Percentiles rank a stretch among this genome's conserved stretches.
These are phyloP conservation scores for Ogataea siamensis DNA, from an alignment of 805 yeast genomes.

Conservation along the genomic window DNA sequence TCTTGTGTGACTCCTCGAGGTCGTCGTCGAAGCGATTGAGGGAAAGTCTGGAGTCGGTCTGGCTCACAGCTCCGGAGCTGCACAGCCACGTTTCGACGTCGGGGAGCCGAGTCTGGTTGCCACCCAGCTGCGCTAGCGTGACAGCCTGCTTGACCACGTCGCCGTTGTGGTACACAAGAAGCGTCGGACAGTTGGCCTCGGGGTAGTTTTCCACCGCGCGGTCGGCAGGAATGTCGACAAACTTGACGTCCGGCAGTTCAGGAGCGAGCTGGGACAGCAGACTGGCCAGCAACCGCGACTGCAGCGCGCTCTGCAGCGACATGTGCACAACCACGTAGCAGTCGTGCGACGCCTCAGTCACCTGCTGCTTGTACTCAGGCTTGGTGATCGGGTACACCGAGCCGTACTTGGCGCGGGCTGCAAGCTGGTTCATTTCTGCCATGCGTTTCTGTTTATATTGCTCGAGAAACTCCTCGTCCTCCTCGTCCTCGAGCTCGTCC, in stretches of 20 bases:
- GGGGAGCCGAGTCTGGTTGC: constrained; percentile 63
- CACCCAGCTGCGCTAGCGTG: constrained; percentile 80
- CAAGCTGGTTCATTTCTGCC: constrained; percentile 64
- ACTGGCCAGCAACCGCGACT: constrained; percentile 67
- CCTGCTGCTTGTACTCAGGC: constrained; percentile 83
- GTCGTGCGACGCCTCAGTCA: constrained; percentile 74
- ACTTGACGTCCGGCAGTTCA: constrained; percentile 77
- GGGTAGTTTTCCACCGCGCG: constrained; percentile 95
- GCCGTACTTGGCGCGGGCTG: constrained; percentile 62
- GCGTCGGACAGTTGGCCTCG: constrained; percentile 84
- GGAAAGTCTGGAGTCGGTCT: constrained; percentile 62
- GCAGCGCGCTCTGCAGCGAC: constrained; percentile 63
- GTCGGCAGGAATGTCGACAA: constrained; percentile 86
- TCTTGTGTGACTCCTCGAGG: constrained; percentile 48
- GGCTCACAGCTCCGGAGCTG: constrained; percentile 60
- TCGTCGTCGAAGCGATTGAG: constrained; percentile 56
- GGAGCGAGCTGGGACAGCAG: constrained; percentile 58
- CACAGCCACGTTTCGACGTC: constrained; percentile 79
- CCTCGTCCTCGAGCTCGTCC: constrained; percentile 87
- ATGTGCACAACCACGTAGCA: constrained; percentile 74
- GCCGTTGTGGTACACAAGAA: constrained; percentile 75
- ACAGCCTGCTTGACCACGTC: constrained; percentile 78
- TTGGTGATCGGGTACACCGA: constrained; percentile 74
- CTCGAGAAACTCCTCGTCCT: constrained; percentile 85
- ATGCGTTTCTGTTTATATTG: constrained; percentile 74